phyloP scores from a whole-genome alignment of 208 protist species.

The Trypanosoma theileri region DNA sequence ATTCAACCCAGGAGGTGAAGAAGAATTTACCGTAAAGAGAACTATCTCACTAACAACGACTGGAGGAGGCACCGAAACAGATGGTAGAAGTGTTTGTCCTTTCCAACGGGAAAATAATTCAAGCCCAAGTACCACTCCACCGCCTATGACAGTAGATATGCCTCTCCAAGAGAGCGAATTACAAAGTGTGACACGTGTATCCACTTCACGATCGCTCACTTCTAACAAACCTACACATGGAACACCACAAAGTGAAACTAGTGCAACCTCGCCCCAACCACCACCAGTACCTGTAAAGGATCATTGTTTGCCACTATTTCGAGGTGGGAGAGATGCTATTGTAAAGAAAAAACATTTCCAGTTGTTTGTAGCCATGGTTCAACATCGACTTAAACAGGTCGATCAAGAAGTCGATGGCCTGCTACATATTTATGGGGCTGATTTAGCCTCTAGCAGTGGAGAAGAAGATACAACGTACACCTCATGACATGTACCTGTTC shows the following conservation, averaged over 20 bases:
- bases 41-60: slow-evolving; percentile 5
- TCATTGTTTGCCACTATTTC: slow-evolving; percentile 45
- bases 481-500: neutral
- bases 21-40: slow-evolving; percentile 11
- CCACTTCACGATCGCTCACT: neutral
- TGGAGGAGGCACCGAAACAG: slow-evolving; percentile 8
- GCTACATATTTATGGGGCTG: slow-evolving; percentile 14
- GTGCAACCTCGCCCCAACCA: neutral
- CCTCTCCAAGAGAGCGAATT: neutral
- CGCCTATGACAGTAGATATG: neutral
- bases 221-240: neutral
- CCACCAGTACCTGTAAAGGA: neutral
- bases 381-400: slow-evolving; percentile 33
- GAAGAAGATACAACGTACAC: slow-evolving; percentile 16
- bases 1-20: neutral
- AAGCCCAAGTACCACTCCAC: neutral
- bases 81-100: neutral
- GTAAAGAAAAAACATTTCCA: slow-evolving; percentile 42
- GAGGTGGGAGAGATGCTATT: slow-evolving; percentile 38
- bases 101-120: neutral
- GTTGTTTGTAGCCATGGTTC: slow-evolving; percentile 40
- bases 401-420: slow-evolving; percentile 34
- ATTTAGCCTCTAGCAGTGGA: slow-evolving; percentile 24
- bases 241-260: neutral
- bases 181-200: neutral